A percentile compares a stretch with the other conserved stretches of the same genome.
Evolutionary conservation across 164 flowering plant species (phyloP).

Genomic region (Magnolia sinica): DNA sequence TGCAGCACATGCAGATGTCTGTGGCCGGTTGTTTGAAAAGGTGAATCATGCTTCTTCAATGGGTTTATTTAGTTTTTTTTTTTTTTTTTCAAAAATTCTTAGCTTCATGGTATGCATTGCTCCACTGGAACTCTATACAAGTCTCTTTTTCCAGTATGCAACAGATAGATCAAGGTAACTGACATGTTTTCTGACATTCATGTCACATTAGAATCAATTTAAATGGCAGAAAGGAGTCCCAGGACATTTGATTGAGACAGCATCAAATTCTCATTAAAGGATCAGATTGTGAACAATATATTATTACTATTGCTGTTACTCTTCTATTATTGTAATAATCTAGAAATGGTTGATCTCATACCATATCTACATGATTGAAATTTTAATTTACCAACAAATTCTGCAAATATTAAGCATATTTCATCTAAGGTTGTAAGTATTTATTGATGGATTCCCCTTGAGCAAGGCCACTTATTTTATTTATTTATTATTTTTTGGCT

Average conservation of each 20-base stretch:
- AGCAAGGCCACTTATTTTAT: neutral
- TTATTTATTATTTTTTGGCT: neutral
- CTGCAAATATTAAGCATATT: no score
- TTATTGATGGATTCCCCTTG: neutral
- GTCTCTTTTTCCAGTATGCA: neutral
- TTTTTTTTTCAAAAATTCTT: neutral
- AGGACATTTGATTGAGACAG: no score
- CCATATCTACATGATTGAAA: no score
- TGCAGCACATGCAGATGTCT: conserved; percentile 84
- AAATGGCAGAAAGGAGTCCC: no score
- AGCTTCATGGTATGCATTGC: neutral
- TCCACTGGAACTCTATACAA: neutral
- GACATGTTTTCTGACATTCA: no score
- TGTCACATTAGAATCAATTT: no score
- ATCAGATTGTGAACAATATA: no score
- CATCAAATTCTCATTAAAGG: no score
- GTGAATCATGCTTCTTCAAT: conserved; percentile 26
- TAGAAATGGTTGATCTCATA: no score
- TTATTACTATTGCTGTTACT: no score
- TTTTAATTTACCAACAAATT: no score
- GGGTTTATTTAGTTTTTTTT: neutral
- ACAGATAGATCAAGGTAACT: neutral
- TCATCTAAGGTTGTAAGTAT: neutral
- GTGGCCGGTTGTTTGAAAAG: conserved; percentile 97
- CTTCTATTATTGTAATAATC: no score